Base-by-base conservation (phyloP, 1,284 basidiomycete genomes). In the Taiwanofungus camphoratus region DNA sequence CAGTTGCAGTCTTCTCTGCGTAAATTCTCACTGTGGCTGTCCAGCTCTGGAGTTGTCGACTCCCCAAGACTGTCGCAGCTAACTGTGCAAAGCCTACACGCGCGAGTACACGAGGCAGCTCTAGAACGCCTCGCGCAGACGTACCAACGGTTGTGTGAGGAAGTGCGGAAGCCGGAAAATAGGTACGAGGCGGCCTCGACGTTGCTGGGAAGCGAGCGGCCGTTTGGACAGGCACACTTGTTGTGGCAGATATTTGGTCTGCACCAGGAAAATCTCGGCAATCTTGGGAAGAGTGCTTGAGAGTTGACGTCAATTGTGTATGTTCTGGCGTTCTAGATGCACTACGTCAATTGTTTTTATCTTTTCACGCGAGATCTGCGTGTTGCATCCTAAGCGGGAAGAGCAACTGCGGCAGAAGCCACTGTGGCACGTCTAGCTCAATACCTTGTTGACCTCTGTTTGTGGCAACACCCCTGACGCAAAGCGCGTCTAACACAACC, bases 171-270 rank as follows among this genome's bases (percentile, higher is more conserved):
- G 48, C 75, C 79, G 41, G 73, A 77, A 58, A 91, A 92, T 50
- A 75, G 73, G 56, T 97, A 95, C 59, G 92, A 96, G 64, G 92
- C 92, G 32, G 83, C 82, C 9, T 76, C 83, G 51, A 94, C 91
- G n/a, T 60, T 96, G 49, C 64, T 96, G 31, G 83, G 89, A n/a
- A 77, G 85, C 49, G 82, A 86, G 64, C 64, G 87, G 57, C 87
- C 87, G 12, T 90, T 89, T 66, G 87, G 87, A 40, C 83, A 85
- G 58, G 72, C 81, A 29, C 73, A 75, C 55, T 58, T 86, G 47
- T 58, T 89, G 51, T 77, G 74, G 69, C 85, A 88, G 63, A 83
- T 90, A 27, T 79, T 86, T 56, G 86, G 87, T 22, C 61, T 88
- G 22, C 73, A 79, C 49, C 76, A 69, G 33, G n/a, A n/a, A n/a